Evolutionary conservation across 805 yeast genomes (phyloP), one percentile per base, ranked within the genome.

Genomic region (Candida broadrunensis): DNA sequence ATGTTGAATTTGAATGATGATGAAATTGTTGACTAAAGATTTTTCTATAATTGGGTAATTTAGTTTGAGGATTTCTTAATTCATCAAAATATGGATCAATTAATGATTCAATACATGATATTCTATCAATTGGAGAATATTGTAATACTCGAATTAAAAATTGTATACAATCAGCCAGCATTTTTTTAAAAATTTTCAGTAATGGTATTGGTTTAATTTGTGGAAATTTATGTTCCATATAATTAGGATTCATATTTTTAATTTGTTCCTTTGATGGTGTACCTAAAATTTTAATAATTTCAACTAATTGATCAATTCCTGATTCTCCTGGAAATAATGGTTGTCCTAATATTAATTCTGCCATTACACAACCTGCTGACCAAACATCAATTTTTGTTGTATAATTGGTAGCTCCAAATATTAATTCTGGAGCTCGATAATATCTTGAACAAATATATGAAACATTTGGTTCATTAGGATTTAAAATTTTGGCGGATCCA

Each of bases 331-430:
- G 99, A 68, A 93, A 93, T 49, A 93, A 71, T 12, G 99, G 99
- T 61, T 89, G 97, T 14, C 99, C 98, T 42, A 93, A 75, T 48
- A 90, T 80, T 55, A 93, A 71, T 67, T 93, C 99, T 4, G 98
- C 98, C 88, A 93, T 89, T 17, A 93, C 99, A 70, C 99, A 93
- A 16, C 96, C 97, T 12, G 95, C 88, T 12, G 96, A 87, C 99
- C 99, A 93, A 36, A 93, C 80, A 61, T 93, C 99, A 50, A 93
- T 93, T 63, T 91, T 90, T 23, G 97, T 89, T 6, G 98, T 88
- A 65, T 93, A 93, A 64, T 90, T 88, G 20, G 96, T 85, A 12
- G 98, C 96, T 15, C 98, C 99, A 70, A 93, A 93, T 45, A 93
- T 93, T 52, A 93, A 78, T 65, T 93, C 99, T 0, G 99, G 99